A percentile compares a stretch with the other conserved stretches of the same genome.
Evolutionary conservation across 768 basidiomycete species (phyloP).

Genomic region (Collybiopsis confluens): DNA sequence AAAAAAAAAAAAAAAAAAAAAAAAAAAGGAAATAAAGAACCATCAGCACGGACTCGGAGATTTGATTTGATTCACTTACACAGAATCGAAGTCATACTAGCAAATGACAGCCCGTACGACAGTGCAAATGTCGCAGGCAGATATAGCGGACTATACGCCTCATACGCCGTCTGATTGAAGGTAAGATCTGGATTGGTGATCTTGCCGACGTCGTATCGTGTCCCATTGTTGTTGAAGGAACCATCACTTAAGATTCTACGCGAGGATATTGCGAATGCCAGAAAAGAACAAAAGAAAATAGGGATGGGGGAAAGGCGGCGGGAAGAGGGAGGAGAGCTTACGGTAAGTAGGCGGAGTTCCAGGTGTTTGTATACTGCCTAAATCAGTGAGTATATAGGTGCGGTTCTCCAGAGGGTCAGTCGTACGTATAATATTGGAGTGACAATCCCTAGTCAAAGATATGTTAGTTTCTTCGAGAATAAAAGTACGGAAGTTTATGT

Average conservation of each 20-base stretch:
- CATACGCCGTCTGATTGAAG: conserved; percentile 52
- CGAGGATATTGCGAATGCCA: no score
- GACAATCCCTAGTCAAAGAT: conserved; percentile 24
- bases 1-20: no score
- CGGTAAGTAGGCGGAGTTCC: conserved; percentile 57
- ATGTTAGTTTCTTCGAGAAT: no score
- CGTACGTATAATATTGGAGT: conserved; percentile 28
- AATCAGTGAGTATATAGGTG: not conserved
- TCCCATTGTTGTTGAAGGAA: conserved; percentile 63
- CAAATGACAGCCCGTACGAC: conserved; percentile 77
- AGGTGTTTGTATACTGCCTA: conserved; percentile 59
- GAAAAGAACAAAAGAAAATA: no score
- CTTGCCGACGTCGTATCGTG: conserved; percentile 48
- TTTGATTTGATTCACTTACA: no score
- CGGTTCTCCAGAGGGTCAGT: no score
- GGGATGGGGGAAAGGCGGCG: no score
- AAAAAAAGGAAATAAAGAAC: no score
- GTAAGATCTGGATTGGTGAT: conserved; percentile 53
- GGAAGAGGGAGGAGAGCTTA: conserved; percentile 21
- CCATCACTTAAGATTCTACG: conserved; percentile 15
- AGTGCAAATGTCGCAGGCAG: conserved; percentile 71
- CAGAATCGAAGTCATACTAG: conserved; percentile 70
- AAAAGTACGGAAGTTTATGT: no score
- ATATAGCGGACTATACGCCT: conserved; percentile 58
- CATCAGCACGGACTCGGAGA: no score